Conservation (phyloP, 1,284 basidiomycete genomes). For the Sporisorium sorghi region DNA sequence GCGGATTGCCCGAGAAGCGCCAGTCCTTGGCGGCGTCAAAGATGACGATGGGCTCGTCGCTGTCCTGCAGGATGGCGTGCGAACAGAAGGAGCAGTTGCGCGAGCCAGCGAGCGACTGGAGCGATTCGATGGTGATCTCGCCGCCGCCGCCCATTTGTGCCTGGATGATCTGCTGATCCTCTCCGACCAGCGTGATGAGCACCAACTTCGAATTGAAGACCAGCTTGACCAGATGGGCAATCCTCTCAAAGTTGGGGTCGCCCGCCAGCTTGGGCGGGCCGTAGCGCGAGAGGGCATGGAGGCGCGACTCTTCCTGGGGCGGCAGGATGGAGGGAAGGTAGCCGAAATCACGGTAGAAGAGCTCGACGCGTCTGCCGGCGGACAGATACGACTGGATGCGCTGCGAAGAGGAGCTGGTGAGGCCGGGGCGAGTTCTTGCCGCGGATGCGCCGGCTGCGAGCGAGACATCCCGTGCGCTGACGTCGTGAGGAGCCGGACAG, state of each 20-base stretch:
- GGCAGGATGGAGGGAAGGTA: conserved; percentile 62
- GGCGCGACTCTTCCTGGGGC: conserved; percentile 57
- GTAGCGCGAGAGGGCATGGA: conserved; percentile 59
- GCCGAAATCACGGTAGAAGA: conserved; percentile 59
- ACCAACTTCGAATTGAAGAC: conserved; percentile 92
- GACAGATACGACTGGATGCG: conserved; percentile 54
- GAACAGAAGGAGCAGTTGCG: conserved; percentile 82
- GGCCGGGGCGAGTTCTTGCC: conserved; percentile 13
- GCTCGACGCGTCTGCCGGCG: conserved; percentile 56
- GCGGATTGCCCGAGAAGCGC: conserved; percentile 85
- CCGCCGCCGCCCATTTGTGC: conserved; percentile 76
- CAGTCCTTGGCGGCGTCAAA: conserved; percentile 85
- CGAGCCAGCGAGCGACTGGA: conserved; percentile 69
- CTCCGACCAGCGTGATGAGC: conserved; percentile 82
- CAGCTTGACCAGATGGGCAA: conserved; percentile 86
- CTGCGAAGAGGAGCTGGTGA: conserved; percentile 32
- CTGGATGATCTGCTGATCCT: conserved; percentile 87
- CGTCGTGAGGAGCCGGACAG: conserved; percentile 12
- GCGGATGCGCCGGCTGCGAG: conserved; percentile 34
- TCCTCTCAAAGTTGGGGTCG: conserved; percentile 91
- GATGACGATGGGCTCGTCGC: conserved; percentile 87
- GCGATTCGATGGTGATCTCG: conserved; percentile 33
- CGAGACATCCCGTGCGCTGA: conserved; percentile 32
- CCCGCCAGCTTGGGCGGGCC: conserved; percentile 71
- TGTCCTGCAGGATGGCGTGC: conserved; percentile 84